Evolutionary conservation across 495 filamentous ascomycete genomes (phyloP).

Genomic region (Bacidia rubella): DNA sequence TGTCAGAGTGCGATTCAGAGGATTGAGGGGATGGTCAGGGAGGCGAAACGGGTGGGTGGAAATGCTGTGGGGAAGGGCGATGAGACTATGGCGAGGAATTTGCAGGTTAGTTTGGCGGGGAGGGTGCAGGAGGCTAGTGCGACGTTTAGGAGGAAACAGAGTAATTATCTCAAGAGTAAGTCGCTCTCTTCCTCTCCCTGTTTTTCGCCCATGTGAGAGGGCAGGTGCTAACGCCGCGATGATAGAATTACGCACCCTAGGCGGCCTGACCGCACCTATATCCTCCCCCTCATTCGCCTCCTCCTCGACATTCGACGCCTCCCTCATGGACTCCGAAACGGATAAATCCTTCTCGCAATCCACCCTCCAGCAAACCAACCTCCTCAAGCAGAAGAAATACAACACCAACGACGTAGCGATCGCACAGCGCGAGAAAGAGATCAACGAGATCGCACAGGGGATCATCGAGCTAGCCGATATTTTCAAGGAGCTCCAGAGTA

Average conservation of each 20-base stretch:
- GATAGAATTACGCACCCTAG: constrained; percentile 78
- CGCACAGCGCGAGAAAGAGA: constrained; percentile 87
- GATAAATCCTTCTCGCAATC: constrained; percentile 87
- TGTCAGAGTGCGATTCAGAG: constrained; percentile 79
- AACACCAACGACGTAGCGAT: constrained; percentile 76
- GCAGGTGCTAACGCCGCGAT: constrained; percentile 3
- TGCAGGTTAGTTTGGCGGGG: constrained; percentile 77
- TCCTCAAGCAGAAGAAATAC: constrained; percentile 48
- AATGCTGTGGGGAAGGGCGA: constrained; percentile 65
- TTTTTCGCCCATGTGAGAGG: too few species aligned
- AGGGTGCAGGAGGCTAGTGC: constrained; percentile 89
- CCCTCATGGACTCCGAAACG: constrained; percentile 75
- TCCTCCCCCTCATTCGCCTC: constrained; percentile 51
- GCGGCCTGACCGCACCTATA: constrained; percentile 47
- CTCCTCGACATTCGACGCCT: constrained; percentile 61
- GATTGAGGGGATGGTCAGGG: constrained; percentile 72
- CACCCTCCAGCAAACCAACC: constrained; percentile 58
- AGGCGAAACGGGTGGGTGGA: constrained; percentile 51
- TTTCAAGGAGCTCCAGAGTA: constrained; percentile 86
- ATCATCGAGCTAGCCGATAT: constrained; percentile 95
- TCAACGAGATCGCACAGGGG: constrained; percentile 92
- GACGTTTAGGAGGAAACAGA: constrained; percentile 89
- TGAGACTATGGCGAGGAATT: constrained; percentile 91
- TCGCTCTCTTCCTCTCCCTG: neutral
- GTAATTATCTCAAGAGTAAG: constrained; percentile 84